Evolutionary conservation across 176 grass and related monocot species (phyloP), one percentile per base, ranked within the genome.

Genomic region (Lolium perenne): DNA sequence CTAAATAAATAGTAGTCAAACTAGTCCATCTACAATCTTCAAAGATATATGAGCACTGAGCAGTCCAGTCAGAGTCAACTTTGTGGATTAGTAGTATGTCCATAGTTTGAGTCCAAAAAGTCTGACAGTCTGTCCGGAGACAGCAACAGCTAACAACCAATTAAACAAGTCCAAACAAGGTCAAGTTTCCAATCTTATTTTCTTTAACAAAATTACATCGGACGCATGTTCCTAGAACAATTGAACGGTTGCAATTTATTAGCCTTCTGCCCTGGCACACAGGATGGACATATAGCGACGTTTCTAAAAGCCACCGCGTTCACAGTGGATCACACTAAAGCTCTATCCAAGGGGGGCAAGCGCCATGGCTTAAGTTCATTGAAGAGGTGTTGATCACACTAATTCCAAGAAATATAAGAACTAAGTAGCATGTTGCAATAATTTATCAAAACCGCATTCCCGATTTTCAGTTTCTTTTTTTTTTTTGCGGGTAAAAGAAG

Each of bases 121-220:
- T 79, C 84, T 80, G 46, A 78, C 10, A 59, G 74, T 80, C 67
- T 61, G 68, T 8, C 59, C 40, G 3, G 41, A 69, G 89, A 87
- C 6, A 76, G 85, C 68, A 84, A 81, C 81, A 45, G 9, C 38
- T 46, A 87, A 53, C 83, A 32, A 76, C 75, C 55, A 58, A 85
- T 70, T 26, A 65, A 58, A 61, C 40, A 83, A 62, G 23, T 59
- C 50, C 35, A 82, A 49, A 14, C 4, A 76, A 25, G 12, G 17
- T 76, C 4, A 40, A 76, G 20, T 17, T 87, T 54, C 47, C 71
- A 65, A 74, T 0, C 17, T 74, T 65, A 49, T 49, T 72, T 72
- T 83, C 22, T 68, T 57, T 17, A 71, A 22, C 51, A 38, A 25
- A 45, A 75, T 45, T 35, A 26, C 0, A 13, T 13, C 32, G 5